Percentiles rank a stretch among this genome's conserved stretches.
phyloP scores from a whole-genome alignment of 345 rosid species.

The Mangifera indica region DNA sequence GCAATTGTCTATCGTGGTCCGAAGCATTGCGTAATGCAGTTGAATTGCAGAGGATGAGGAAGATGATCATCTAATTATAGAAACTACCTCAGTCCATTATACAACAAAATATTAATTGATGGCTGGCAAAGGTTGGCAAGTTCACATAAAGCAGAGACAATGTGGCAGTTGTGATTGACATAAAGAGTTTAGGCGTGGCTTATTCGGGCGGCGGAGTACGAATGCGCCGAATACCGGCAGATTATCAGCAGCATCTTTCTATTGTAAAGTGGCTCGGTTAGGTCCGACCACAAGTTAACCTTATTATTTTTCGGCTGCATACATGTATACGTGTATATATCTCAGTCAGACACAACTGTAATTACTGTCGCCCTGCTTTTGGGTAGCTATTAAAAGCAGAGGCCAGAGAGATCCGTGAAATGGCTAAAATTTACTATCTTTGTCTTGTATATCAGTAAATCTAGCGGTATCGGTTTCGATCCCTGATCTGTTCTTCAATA shows the following conservation, averaged over 20 bases:
- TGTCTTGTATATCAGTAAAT: no score
- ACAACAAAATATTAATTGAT: not conserved
- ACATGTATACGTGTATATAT: no score
- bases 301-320: not conserved
- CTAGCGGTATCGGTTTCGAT: no score
- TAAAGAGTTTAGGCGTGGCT: slow-evolving; percentile 20
- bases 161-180: slow-evolving; percentile 11
- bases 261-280: slow-evolving; percentile 9
- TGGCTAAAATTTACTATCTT: no score
- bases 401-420: no score
- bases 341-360: no score
- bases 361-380: no score
- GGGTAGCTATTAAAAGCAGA: no score
- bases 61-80: not conserved
- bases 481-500: no score
- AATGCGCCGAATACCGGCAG: slow-evolving; percentile 25
- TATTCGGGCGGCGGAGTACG: slow-evolving; percentile 20
- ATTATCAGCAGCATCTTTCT: not conserved
- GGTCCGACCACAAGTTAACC: not conserved
- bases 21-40: not conserved
- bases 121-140: not conserved
- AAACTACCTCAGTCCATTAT: not conserved
- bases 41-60: slow-evolving; percentile 11
- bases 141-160: slow-evolving; percentile 22
- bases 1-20: not conserved